Conservation (phyloP, 169 alveolate species). For the Plasmodium cynomolgi region DNA sequence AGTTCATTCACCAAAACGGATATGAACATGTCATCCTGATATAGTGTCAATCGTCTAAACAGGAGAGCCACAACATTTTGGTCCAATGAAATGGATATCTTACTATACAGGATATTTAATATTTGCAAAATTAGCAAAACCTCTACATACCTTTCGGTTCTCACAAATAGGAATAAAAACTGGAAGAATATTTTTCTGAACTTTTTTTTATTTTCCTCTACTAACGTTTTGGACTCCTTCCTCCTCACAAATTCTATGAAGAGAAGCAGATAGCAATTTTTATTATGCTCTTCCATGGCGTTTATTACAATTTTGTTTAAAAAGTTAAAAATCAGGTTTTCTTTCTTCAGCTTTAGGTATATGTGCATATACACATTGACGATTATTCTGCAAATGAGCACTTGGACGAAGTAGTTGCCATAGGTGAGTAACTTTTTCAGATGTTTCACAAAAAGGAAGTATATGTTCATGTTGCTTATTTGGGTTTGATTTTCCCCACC, state of each 20-base stretch:
- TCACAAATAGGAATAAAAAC: constrained; percentile 41
- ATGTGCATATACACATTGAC: constrained; percentile 69
- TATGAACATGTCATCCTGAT: constrained; percentile 54
- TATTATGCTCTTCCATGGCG: constrained; percentile 7
- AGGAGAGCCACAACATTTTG: constrained; percentile 31
- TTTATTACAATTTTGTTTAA: constrained; percentile 42
- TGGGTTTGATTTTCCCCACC: background rate
- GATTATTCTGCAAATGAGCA: constrained; percentile 52
- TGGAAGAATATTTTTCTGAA: constrained; percentile 69
- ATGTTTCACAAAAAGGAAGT: constrained; percentile 31
- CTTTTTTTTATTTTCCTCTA: constrained; percentile 38
- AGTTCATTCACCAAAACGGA: constrained; percentile 61
- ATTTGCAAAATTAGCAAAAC: constrained; percentile 66
- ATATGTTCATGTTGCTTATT: constrained; percentile 35
- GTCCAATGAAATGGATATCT: constrained; percentile 18
- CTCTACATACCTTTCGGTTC: constrained; percentile 24
- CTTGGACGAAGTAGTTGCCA: constrained; percentile 71
- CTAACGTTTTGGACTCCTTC: constrained; percentile 23
- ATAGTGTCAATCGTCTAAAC: constrained; percentile 11
- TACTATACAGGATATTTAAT: constrained; percentile 52
- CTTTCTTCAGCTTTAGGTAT: constrained; percentile 63
- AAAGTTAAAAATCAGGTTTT: constrained; percentile 57
- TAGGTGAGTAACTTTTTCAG: constrained; percentile 44
- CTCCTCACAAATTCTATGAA: constrained; percentile 65
- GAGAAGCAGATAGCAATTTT: constrained; percentile 52